phyloP scores from a whole-genome alignment of 192 early-diverging fungal genomes.

The Funneliformis geosporum region DNA sequence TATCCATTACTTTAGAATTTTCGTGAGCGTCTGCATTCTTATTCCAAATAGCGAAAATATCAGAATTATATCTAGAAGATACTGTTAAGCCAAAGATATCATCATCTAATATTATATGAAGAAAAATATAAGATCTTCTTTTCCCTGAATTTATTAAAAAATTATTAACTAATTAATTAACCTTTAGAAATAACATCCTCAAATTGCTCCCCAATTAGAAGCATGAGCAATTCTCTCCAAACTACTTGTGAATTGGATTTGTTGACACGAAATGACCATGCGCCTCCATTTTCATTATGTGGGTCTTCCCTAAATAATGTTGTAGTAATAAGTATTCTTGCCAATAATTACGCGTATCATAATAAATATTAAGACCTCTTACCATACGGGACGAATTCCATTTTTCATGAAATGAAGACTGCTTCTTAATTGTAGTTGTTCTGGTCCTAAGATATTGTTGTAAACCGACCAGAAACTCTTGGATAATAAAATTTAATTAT shows the following conservation, averaged over 20 bases:
- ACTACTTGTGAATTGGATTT: conserved; percentile 46
- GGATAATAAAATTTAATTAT: background rate
- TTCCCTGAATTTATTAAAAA: background rate
- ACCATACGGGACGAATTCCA: conserved; percentile 51
- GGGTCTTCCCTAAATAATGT: conserved; percentile 42
- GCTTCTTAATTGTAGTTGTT: conserved; percentile 40
- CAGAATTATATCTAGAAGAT: conserved; percentile 49
- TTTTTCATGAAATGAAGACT: conserved; percentile 54
- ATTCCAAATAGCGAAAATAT: conserved; percentile 56
- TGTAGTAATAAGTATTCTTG: background rate
- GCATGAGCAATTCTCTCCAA: conserved; percentile 54
- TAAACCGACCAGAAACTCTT: conserved; percentile 53
- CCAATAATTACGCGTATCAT: background rate
- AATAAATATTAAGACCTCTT: background rate
- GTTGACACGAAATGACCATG: conserved; percentile 51
- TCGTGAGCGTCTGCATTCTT: conserved; percentile 42
- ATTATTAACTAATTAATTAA: conserved; percentile 24
- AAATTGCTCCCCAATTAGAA: conserved; percentile 53
- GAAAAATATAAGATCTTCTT: background rate
- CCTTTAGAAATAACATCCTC: conserved; percentile 46
- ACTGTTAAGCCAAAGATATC: conserved; percentile 52
- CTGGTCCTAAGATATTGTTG: conserved; percentile 53
- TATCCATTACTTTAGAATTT: conserved; percentile 43
- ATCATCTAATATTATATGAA: conserved; percentile 33
- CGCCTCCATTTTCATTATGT: conserved; percentile 53